Evolutionary conservation across 805 yeast species (phyloP).

Genomic region (Cephaloascus fragrans): DNA sequence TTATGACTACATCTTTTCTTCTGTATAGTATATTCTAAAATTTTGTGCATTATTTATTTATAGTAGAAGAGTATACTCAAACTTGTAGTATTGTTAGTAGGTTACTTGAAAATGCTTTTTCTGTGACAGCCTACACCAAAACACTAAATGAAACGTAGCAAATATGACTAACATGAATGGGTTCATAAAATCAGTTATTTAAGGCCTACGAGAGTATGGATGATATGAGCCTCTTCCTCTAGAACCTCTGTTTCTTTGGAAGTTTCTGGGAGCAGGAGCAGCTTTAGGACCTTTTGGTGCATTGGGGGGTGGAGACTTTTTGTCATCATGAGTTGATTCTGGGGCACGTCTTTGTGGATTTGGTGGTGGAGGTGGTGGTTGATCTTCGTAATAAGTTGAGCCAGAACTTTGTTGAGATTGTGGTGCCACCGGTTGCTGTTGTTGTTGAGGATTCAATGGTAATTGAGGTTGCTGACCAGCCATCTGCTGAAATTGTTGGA

Average conservation of each 20-base stretch:
- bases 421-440: conserved; percentile 14
- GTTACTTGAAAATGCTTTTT: too few relatives aligned
- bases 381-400: conserved; percentile 10
- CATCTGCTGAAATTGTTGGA: conserved; percentile 1
- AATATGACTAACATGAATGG: too few relatives aligned
- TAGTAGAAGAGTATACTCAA: too few relatives aligned
- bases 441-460: conserved; percentile 33
- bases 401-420: conserved; percentile 29
- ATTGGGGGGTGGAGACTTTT: conserved; percentile 17
- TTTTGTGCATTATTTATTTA: too few relatives aligned
- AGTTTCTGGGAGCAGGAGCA: conserved; percentile 23
- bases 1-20: too few relatives aligned
- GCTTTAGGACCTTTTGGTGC: conserved; percentile 45
- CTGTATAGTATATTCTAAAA: too few relatives aligned
- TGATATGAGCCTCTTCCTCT: conserved; percentile 24
- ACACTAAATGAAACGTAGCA: too few relatives aligned
- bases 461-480: background rate
- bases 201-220: conserved; percentile 23
- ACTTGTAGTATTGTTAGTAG: too few relatives aligned
- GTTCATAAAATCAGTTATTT: too few relatives aligned
- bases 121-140: too few relatives aligned
- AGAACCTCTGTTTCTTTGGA: conserved; percentile 17
- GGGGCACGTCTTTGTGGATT: conserved; percentile 12
- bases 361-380: conserved; percentile 16
- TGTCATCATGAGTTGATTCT: conserved; percentile 4